Base-by-base conservation (phyloP, 345 rosid species). In the Heritiera littoralis region DNA sequence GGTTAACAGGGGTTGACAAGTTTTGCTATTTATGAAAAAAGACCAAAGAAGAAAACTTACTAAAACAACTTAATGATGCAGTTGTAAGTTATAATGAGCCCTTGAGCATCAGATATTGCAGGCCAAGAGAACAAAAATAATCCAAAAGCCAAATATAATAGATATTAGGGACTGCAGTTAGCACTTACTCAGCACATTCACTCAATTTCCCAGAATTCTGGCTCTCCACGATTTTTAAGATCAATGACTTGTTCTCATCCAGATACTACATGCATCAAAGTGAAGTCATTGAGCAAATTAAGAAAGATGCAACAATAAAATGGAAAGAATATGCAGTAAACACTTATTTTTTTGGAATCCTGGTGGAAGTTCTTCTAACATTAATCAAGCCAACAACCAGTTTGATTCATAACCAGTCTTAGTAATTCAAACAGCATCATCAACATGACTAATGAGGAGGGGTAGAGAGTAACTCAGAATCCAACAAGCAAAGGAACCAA, bases 221-320 rank as follows among this genome's bases (percentile, higher is more conserved):
- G 89, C 98, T 92, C 87, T 97, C 99, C 59, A 97, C 99, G 17
- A 97, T 97, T 95, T 97, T 97, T 90, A 97, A 85, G 86, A 97
- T 97, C 95, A 97, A 86, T 0, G 99, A 97, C 88, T 97, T 97
- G 94, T 97, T 97, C 89, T 97, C 99, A 74, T 97, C 99, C 76
- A 97, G 88, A 87, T 93, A 97, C 99, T 97, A 92, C 87, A 89
- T 28, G 65, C 67, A 81, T 65, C 79, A 59, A 70, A 40, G 66
- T 52, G 14, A 51, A 35, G 28, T n/a, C 69, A 76, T 68, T 1
- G n/a, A 49, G 65, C 38, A 72, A 74, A 69, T 71, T 52, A 65
- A 80, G 72, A 46, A 79, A 56, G 11, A 58, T 1, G n/a, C 54
- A 49, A 18, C 32, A 32, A 32, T 12, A 35, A 65, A 32, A 35